Percentiles rank a stretch among this genome's conserved stretches.
phyloP scores from a whole-genome alignment of 441 rosid species.

The Populus hybrid region DNA sequence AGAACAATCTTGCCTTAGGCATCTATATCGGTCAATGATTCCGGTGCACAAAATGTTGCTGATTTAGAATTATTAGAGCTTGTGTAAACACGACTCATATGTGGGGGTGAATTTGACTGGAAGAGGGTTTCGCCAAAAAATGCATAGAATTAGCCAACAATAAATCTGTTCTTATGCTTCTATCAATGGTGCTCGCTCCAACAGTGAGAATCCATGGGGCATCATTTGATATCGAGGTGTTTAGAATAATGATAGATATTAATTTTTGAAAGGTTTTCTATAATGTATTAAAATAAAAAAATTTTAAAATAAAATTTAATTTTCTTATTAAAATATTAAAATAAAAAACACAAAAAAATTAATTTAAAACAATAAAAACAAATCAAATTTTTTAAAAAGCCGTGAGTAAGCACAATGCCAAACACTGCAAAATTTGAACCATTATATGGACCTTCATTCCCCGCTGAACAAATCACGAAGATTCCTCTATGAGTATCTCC shows the following conservation, averaged over 20 bases:
- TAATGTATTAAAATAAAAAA: no score
- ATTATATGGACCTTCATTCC: conserved; percentile 41
- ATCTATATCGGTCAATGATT: conserved; percentile 34
- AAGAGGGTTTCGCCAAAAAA: conserved; percentile 47
- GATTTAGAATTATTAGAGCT: conserved; percentile 25
- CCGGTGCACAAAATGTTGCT: conserved; percentile 33
- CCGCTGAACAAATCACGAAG: conserved; percentile 50
- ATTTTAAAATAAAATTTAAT: no score
- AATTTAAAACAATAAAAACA: no score
- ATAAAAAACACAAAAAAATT: no score
- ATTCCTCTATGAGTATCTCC: conserved; percentile 50
- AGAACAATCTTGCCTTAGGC: conserved; percentile 45
- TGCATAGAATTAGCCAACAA: conserved; percentile 52
- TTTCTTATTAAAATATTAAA: no score
- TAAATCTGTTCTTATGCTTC: conserved; percentile 40
- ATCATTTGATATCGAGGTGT: conserved; percentile 28
- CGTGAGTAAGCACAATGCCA: no score
- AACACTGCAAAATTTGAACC: conserved; percentile 7
- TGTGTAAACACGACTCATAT: conserved; percentile 44
- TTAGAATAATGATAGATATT: no score
- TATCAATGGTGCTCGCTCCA: conserved; percentile 54
- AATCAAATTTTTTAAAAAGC: no score
- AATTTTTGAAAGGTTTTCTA: no score
- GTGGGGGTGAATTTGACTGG: conserved; percentile 41
- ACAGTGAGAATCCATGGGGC: conserved; percentile 56